phyloP scores from a whole-genome alignment of 1,284 basidiomycete species.

The Cryptococcus sp. region DNA sequence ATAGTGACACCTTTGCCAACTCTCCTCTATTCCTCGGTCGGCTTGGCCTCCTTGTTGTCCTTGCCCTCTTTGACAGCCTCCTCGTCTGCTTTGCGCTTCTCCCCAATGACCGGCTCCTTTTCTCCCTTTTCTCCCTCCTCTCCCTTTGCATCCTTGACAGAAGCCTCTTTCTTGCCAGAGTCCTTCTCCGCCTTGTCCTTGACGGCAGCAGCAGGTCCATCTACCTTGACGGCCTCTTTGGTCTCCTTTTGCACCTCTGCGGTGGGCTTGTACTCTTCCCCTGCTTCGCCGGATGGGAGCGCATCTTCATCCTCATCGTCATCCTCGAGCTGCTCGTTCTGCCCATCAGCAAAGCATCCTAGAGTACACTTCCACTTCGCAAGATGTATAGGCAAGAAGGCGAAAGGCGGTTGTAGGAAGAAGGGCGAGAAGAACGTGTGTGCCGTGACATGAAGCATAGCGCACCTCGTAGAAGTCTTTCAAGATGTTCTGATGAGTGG shows the following conservation, averaged over 20 bases:
- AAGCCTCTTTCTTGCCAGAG: neutral
- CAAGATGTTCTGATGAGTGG: neutral
- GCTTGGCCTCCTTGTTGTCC: neutral
- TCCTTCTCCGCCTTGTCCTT: neutral
- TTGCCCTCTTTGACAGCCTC: slow-evolving; percentile 2
- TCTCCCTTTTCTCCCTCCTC: slow-evolving; percentile 7
- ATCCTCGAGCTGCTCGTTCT: slow-evolving; percentile 3
- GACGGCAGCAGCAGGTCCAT: neutral
- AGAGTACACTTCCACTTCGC: neutral
- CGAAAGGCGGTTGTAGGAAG: neutral
- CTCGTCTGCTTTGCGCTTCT: slow-evolving; percentile 18
- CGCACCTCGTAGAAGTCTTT: slow-evolving; percentile 8
- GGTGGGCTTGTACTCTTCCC: neutral
- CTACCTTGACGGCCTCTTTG: neutral
- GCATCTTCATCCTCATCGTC: slow-evolving; percentile 12
- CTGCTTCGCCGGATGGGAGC: neutral
- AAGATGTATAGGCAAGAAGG: neutral
- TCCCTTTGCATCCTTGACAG: slow-evolving; percentile 7
- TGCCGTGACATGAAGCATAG: too few species aligned
- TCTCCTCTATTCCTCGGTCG: too few species aligned
- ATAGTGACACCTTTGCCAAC: too few species aligned
- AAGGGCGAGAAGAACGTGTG: neutral
- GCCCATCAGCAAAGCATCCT: neutral
- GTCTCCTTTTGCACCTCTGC: neutral
- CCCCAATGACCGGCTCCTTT: slow-evolving; percentile 7